Conservation (phyloP, 306 rosid species). For the Medicago truncatula region MtrunA17r5.0-ANR NC_053044.1:54783501-54784000, state of each 20-base stretch:
- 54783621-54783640: not conserved
- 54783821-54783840: not conserved
- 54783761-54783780: not conserved
- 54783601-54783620: slow-evolving; percentile 76
- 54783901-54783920: not conserved
- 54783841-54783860: not conserved
- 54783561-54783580: slow-evolving; percentile 96
- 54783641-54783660: not conserved
- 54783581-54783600: slow-evolving; percentile 94
- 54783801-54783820: not conserved
- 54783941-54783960: too few species aligned
- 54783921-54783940: not conserved
- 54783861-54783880: not conserved
- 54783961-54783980: too few species aligned
- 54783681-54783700: not conserved
- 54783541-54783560: slow-evolving; percentile 81
- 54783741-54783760: not conserved
- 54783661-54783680: not conserved
- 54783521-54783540: slow-evolving; percentile 59
- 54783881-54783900: not conserved
- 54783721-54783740: too few species aligned
- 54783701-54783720: not conserved
- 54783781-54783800: not conserved
- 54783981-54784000: not conserved
- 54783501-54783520: slow-evolving; percentile 66